Conservation (phyloP, 805 yeast species). For the Aciculoconidium aculeatum region DNA sequence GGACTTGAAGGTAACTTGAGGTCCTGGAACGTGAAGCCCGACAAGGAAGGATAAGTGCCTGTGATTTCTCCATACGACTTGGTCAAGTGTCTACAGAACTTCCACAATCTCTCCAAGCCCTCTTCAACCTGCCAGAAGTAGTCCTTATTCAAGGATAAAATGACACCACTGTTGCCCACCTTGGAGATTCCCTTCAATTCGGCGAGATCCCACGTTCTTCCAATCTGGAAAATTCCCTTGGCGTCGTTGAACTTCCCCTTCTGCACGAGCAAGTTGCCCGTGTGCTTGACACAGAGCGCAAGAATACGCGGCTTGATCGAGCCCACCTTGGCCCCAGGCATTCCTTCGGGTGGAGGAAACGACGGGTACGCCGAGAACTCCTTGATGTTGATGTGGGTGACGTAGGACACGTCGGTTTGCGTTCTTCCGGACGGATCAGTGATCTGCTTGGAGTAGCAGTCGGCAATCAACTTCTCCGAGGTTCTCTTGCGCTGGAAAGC, state of each 20-base stretch:
- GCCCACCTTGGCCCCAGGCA: conserved; percentile 36
- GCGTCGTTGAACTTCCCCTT: conserved; percentile 73
- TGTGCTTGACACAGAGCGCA: conserved; percentile 53
- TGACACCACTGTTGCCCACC: conserved; percentile 50
- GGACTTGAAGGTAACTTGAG: conserved; percentile 29
- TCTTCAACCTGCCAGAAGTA: conserved; percentile 67
- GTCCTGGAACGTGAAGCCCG: conserved; percentile 29
- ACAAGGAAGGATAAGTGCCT: conserved; percentile 33
- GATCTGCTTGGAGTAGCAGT: conserved; percentile 32
- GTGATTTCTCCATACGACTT: conserved; percentile 27
- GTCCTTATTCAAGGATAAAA: conserved; percentile 60
- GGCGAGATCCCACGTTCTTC: conserved; percentile 85
- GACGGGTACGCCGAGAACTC: conserved; percentile 73
- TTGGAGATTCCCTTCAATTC: conserved; percentile 56
- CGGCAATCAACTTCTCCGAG: conserved; percentile 29
- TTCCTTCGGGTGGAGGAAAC: conserved; percentile 55
- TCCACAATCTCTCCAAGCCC: conserved; percentile 30
- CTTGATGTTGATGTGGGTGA: conserved; percentile 68
- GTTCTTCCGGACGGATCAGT: conserved; percentile 16
- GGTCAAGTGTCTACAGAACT: conserved; percentile 29
- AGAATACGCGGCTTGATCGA: conserved; percentile 53
- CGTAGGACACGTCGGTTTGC: conserved; percentile 40
- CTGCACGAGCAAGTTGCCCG: conserved; percentile 68
- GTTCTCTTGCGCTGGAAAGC: conserved; percentile 13
- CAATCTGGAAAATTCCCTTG: conserved; percentile 76